These are phyloP conservation scores for Aspergillus calidoustus DNA, from an alignment of 2,329 filamentous ascomycete genomes.

Conservation along the genomic window DNA sequence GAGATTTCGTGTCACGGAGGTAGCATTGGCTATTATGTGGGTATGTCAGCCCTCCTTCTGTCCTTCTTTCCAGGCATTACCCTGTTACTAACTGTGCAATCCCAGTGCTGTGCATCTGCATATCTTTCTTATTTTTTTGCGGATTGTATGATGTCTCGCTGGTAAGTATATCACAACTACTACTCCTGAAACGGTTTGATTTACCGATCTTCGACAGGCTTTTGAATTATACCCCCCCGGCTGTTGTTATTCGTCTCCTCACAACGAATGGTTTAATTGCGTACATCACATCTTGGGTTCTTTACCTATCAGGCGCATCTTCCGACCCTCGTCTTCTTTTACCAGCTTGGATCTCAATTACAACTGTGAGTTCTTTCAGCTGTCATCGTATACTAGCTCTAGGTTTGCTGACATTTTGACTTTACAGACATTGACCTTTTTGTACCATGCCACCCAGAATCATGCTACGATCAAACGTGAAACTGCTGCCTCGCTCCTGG, in stretches of 20 bases:
- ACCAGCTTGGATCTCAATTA: constrained; percentile 78
- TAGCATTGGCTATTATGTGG: constrained; percentile 74
- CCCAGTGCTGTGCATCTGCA: constrained; percentile 73
- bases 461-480: constrained; percentile 80
- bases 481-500: constrained; percentile 75
- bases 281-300: constrained; percentile 73
- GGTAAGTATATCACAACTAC: constrained; percentile 53
- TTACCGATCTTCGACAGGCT: constrained; percentile 59
- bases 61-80: background rate
- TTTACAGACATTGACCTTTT: constrained; percentile 70
- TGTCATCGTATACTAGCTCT: background rate
- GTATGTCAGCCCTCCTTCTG: constrained; percentile 51
- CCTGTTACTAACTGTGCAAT: background rate
- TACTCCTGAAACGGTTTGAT: background rate
- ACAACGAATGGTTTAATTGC: constrained; percentile 76
- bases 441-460: constrained; percentile 77
- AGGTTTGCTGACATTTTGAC: background rate
- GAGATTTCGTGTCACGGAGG: constrained; percentile 67
- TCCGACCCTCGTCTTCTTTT: constrained; percentile 72
- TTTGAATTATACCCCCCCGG: constrained; percentile 77
- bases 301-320: constrained; percentile 71
- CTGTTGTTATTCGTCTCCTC: constrained; percentile 77
- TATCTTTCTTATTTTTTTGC: constrained; percentile 84
- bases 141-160: constrained; percentile 82
- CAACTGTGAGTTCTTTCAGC: constrained; percentile 59